Evolutionary conservation across 495 filamentous ascomycete genomes (phyloP).

Genomic region (Penicillium malachiteum): DNA sequence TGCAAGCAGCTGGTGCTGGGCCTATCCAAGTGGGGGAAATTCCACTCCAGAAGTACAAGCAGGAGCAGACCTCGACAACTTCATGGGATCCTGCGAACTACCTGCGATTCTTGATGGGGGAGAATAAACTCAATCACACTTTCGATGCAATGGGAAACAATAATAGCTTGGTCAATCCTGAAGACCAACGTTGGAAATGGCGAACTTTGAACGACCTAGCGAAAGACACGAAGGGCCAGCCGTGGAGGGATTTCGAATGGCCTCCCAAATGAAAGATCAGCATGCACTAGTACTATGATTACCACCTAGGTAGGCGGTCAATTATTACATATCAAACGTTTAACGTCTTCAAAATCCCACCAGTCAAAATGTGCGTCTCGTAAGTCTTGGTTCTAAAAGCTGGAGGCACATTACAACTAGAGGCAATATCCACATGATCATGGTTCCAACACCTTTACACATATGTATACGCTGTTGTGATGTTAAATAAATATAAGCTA

Average conservation of each 20-base stretch:
- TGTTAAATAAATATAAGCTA: too few species aligned
- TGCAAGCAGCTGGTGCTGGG: constrained; percentile 22
- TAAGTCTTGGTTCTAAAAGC: too few species aligned
- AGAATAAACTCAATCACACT: constrained; percentile 24
- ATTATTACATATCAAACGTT: too few species aligned
- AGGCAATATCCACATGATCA: too few species aligned
- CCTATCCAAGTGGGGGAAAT: constrained; percentile 18
- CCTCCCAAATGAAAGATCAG: constrained; percentile 3
- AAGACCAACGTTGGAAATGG: constrained; percentile 20
- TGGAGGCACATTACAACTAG: too few species aligned
- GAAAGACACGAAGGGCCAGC: constrained; percentile 11
- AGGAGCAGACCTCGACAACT: constrained; percentile 5
- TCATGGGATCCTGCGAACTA: constrained; percentile 20
- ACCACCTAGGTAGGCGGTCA: too few species aligned
- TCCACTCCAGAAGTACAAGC: neutral
- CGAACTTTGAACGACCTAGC: constrained; percentile 20
- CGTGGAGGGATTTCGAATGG: constrained; percentile 24
- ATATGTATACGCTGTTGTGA: too few species aligned
- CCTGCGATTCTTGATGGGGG: constrained; percentile 28
- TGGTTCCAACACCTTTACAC: too few species aligned
- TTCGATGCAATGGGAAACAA: constrained; percentile 12
- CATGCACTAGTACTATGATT: too few species aligned
- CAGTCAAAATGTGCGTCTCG: too few species aligned
- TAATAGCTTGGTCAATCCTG: constrained; percentile 11
- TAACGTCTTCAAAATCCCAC: too few species aligned